A percentile compares a stretch with the other conserved stretches of the same genome.
phyloP scores from a whole-genome alignment of 345 rosid genomes.

The Hypericum perforatum region DNA sequence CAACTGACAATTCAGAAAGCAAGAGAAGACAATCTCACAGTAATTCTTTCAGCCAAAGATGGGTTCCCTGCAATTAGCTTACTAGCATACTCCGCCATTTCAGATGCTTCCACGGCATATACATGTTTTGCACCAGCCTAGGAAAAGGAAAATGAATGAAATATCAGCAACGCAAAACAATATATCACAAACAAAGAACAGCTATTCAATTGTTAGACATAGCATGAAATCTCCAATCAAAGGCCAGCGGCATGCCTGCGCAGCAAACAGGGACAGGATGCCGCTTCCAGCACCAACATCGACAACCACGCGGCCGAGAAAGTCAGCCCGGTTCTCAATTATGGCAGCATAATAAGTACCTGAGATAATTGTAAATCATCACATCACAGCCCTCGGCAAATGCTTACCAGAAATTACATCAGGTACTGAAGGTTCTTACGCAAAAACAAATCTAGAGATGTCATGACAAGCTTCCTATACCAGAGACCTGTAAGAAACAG shows the following conservation, averaged over 20 bases:
- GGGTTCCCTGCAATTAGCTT: slow-evolving; percentile 93
- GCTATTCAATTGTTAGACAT: neutral
- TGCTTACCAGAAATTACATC: neutral
- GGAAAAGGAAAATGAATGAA: slow-evolving; percentile 4
- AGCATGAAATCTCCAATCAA: slow-evolving; percentile 4
- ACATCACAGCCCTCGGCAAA: slow-evolving; percentile 1
- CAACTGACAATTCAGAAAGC: neutral
- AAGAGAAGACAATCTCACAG: slow-evolving; percentile 36
- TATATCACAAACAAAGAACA: neutral
- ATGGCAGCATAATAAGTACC: slow-evolving; percentile 98
- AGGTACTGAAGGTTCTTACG: neutral
- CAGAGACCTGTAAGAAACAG: slow-evolving; percentile 7
- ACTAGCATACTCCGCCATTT: slow-evolving; percentile 96
- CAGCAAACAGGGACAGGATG: slow-evolving; percentile 93
- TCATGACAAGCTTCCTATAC: neutral
- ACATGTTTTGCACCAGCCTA: slow-evolving; percentile 99
- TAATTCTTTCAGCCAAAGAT: slow-evolving; percentile 60
- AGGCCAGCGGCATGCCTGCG: slow-evolving; percentile 50
- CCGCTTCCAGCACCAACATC: slow-evolving; percentile 99
- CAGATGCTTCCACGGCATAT: slow-evolving; percentile 98
- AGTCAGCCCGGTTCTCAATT: slow-evolving; percentile 86
- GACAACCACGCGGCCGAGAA: slow-evolving; percentile 79
- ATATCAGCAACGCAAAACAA: slow-evolving; percentile 1
- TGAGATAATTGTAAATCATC: slow-evolving; percentile 22
- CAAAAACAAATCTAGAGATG: slow-evolving; percentile 7